Percentiles rank a stretch among this genome's conserved stretches.
These are phyloP conservation scores for Fraxinus platypoda DNA, from an alignment of 305 asterid species.

Conservation along the genomic window DNA sequence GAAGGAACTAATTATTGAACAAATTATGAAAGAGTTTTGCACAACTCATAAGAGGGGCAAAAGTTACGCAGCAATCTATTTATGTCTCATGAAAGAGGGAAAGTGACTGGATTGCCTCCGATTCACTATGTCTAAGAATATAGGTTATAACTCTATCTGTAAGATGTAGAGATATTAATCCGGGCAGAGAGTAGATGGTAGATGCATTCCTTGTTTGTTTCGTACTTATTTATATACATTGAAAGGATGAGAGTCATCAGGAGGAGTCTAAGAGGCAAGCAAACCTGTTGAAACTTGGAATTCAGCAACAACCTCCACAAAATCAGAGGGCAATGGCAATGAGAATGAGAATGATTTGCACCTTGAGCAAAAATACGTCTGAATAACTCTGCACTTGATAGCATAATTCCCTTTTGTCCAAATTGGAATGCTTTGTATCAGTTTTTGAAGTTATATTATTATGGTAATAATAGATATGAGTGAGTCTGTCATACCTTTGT, in stretches of 20 bases:
- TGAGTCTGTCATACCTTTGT: not conserved
- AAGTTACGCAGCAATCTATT: not conserved
- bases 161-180: not conserved
- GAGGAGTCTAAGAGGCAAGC: not conserved
- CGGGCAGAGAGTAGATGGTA: not conserved
- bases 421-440: not conserved
- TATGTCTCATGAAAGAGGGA: not conserved
- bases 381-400: not conserved
- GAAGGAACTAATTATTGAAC: not conserved
- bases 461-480: not conserved
- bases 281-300: not conserved
- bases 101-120: not conserved
- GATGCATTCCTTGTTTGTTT: not conserved
- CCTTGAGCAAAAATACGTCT: not conserved
- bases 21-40: not conserved
- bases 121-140: not conserved
- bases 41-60: not conserved
- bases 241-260: not conserved
- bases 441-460: not conserved
- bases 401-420: not conserved
- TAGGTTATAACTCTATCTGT: not conserved
- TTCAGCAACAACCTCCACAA: not conserved
- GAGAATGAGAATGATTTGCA: not conserved
- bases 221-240: not conserved
- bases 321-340: not conserved